Evolutionary conservation across 2,329 filamentous ascomycete species (phyloP).

Genomic region (Botryosphaeria agaves): DNA sequence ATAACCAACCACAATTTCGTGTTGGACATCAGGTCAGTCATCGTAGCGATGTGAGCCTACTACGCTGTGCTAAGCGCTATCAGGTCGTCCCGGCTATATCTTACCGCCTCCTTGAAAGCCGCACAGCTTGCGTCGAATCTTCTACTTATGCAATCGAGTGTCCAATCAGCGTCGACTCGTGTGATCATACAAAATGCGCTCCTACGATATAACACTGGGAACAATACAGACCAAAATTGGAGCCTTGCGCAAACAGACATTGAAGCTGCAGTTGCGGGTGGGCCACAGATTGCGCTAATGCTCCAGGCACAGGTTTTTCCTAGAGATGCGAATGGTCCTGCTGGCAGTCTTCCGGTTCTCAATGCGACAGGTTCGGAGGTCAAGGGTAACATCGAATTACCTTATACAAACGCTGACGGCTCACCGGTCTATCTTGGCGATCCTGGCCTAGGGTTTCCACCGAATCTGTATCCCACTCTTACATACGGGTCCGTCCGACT

Average conservation of each 20-base stretch:
- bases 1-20: slow-evolving; percentile 45
- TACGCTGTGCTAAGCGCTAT: too few species aligned
- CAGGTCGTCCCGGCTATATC: slow-evolving; percentile 43
- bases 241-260: slow-evolving; percentile 43
- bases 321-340: slow-evolving; percentile 42
- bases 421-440: slow-evolving; percentile 43
- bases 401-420: slow-evolving; percentile 42
- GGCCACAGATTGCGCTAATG: slow-evolving; percentile 30
- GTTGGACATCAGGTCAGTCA: slow-evolving; percentile 30
- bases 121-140: slow-evolving; percentile 66
- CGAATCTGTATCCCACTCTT: slow-evolving; percentile 60
- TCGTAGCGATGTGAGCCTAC: too few species aligned
- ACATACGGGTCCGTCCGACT: slow-evolving; percentile 34
- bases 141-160: slow-evolving; percentile 59
- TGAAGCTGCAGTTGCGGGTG: slow-evolving; percentile 48
- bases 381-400: slow-evolving; percentile 37
- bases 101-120: slow-evolving; percentile 77
- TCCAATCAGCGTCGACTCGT: slow-evolving; percentile 51
- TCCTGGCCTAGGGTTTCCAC: slow-evolving; percentile 47
- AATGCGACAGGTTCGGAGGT: slow-evolving; percentile 41
- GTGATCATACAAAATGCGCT: slow-evolving; percentile 35
- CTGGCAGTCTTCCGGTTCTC: slow-evolving; percentile 34
- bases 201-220: slow-evolving; percentile 35
- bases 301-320: slow-evolving; percentile 61
- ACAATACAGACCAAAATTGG: slow-evolving; percentile 44